Base-by-base conservation (phyloP, 306 rosid species). In the Coriaria nepalensis region DNA sequence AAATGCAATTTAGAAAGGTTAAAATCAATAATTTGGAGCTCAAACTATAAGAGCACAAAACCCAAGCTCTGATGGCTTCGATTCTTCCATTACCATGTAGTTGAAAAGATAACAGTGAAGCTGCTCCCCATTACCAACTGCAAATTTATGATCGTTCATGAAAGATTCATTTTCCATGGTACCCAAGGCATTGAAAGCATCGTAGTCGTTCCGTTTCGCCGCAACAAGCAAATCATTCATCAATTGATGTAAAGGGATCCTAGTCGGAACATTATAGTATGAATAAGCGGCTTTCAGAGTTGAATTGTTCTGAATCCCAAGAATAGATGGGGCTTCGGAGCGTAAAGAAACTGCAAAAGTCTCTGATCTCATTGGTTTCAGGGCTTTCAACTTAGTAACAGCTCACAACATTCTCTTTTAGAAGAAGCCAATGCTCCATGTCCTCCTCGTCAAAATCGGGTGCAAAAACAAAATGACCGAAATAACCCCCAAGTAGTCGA, bases 351-450 rank as follows among this genome's bases (percentile, higher is more conserved):
- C 97, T 88, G 71, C 97, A 83, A 53, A 83, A 88, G 69, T 88
- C 96, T 6, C 94, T 88, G 68, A 88, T 65, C 52, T 80, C 94
- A 9, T 73, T 93, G 57, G 76, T 81, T 51, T 78, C 74, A 6
- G 84, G 95, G 68, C 95, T 84, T 77, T 81, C 97, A 12, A 88
- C 97, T 64, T 83, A 64, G 73, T 36, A 84, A 68, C 97, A 83
- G 56, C 84, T 86, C 41, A 88, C 75, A 10, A 84, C 97, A 13
- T 72, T 55, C 62, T 88, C 95, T 58, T 56, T 72, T 0, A 95
- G 95, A 50, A 88, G 94, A 70, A 88, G 93, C 93, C 93, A 88
- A 60, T 88, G 96, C 74, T 83, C 88, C 39, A 83, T 95, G 29
- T 88, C 96, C 37, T 73, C 69, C 70, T 88, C 93, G 51, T 83